Evolutionary conservation across 2,329 filamentous ascomycete genomes (phyloP), one percentile per base, ranked within the genome.

Genomic region (Penicillium sclerotiorum): DNA sequence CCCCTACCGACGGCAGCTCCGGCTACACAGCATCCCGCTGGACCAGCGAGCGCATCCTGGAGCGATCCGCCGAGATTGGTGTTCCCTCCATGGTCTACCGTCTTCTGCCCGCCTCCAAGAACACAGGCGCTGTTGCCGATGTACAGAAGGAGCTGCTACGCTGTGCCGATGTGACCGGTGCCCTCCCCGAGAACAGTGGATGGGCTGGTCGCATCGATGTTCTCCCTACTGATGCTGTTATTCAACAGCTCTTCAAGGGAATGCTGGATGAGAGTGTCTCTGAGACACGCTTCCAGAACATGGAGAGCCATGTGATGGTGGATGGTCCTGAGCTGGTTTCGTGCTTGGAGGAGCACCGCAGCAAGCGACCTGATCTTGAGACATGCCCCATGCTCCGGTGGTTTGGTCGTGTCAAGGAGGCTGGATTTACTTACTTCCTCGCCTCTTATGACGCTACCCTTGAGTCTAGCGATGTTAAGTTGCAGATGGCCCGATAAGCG

Each of bases 21-120:
- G 73, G 73, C 2, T 77, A 74, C 44, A 51, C 60, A 1, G 63
- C 69, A 0, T 47, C 59, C 11, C 73, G 73, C 50, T 77, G 74
- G 74, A 69, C 63, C 0, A 66, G 66, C 49, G 74, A 77, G 53
- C 45, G 47, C 0, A 50, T 70, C 11, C 65, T 77, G 0, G 72
- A 76, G 46, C n/a, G n/a, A n/a, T n/a, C n/a, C n/a, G n/a, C n/a
- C n/a, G n/a, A n/a, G n/a, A n/a, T n/a, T n/a, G n/a, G n/a, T n/a
- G n/a, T n/a, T n/a, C n/a, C n/a, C n/a, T n/a, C n/a, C n/a, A n/a
- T n/a, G n/a, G n/a, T n/a, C n/a, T n/a, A n/a, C n/a, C n/a, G n/a
- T n/a, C n/a, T n/a, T n/a, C 18, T 13, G 11, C 11, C 9, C 20
- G 9, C 3, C n/a, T n/a, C n/a, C n/a, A n/a, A n/a, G n/a, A n/a